Conservation (phyloP, 306 rosid species). For the Sophora flavescens region DNA sequence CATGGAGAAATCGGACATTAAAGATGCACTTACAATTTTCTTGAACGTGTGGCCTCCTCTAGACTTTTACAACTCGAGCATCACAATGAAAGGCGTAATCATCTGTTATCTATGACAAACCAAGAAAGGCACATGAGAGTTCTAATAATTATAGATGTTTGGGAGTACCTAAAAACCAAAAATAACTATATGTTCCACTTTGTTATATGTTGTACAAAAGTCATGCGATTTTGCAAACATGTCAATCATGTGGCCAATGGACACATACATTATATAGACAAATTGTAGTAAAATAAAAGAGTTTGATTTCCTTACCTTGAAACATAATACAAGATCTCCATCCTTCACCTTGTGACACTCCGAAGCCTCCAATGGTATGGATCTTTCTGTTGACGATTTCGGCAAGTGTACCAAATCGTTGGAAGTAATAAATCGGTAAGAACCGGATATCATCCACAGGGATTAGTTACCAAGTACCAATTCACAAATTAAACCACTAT, state of each 20-base stretch:
- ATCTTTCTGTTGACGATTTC: too few relatives aligned
- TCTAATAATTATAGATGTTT: constrained; percentile 13
- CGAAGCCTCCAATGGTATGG: constrained; percentile 77
- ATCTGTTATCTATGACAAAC: too few relatives aligned
- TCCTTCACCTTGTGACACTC: constrained; percentile 82
- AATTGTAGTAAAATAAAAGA: too few relatives aligned
- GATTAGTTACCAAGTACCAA: too few relatives aligned
- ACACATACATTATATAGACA: too few relatives aligned
- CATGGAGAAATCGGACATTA: constrained; percentile 64
- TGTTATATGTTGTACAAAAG: constrained; percentile 8
- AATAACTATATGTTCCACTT: neutral
- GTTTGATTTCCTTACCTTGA: too few relatives aligned
- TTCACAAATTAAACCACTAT: too few relatives aligned
- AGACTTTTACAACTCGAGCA: constrained; percentile 48
- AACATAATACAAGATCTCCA: constrained; percentile 77
- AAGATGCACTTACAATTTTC: constrained; percentile 62
- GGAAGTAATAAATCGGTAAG: too few relatives aligned
- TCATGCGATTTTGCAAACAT: neutral
- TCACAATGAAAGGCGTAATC: constrained; percentile 59
- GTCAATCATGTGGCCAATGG: constrained; percentile 16
- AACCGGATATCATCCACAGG: too few relatives aligned
- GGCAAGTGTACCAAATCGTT: too few relatives aligned
- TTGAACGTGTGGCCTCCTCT: constrained; percentile 47
- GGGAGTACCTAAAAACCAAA: neutral
- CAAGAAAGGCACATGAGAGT: constrained; percentile 18